Conservation (phyloP, 208 protist genomes). For the Leishmania guyanensis region DNA sequence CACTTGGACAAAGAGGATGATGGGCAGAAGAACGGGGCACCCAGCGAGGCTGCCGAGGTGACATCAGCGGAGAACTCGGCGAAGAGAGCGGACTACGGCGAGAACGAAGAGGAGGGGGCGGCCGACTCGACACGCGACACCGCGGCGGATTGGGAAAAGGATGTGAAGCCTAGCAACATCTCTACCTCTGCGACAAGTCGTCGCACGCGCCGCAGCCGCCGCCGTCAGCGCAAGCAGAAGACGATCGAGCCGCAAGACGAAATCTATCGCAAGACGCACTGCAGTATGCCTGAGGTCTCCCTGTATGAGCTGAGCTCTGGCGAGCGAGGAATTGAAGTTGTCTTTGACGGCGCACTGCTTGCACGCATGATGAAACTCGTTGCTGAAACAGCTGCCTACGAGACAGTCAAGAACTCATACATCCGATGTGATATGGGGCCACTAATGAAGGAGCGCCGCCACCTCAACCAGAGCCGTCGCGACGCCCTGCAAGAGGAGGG, state of each 20-base stretch:
- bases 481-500: conserved; percentile 62
- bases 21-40: not conserved
- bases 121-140: conserved; percentile 5
- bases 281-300: conserved; percentile 29
- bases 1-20: conserved; percentile 18
- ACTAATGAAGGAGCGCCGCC: conserved; percentile 76
- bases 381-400: conserved; percentile 65
- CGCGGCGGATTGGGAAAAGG: conserved; percentile 14
- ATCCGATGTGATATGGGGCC: conserved; percentile 79
- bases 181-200: conserved; percentile 22
- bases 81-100: not conserved
- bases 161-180: conserved; percentile 15
- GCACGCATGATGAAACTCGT: conserved; percentile 79
- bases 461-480: conserved; percentile 49
- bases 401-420: conserved; percentile 70
- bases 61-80: not conserved
- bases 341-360: conserved; percentile 65
- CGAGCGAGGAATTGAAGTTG: conserved; percentile 65
- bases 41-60: not conserved
- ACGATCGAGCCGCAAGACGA: conserved; percentile 47
- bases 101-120: conserved; percentile 12
- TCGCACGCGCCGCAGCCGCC: conserved; percentile 39
- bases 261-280: conserved; percentile 51
- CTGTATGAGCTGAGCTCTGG: conserved; percentile 48
- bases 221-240: conserved; percentile 46